phyloP scores from a whole-genome alignment of 163 green algal species.

The Scenedesmus sp. region DNA sequence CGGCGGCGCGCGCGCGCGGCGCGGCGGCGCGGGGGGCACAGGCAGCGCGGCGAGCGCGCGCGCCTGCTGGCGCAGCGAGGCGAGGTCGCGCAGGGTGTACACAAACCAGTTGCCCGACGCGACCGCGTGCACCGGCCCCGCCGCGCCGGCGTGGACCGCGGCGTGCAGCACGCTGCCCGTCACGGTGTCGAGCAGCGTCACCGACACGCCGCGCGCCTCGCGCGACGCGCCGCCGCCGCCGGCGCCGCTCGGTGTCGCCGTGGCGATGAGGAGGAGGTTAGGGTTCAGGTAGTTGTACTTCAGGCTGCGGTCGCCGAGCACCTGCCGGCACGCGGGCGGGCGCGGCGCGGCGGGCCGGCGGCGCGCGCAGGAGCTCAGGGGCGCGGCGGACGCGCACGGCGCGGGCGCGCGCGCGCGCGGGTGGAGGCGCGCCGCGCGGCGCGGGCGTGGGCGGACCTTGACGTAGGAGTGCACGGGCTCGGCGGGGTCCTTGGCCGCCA shows the following conservation, averaged over 20 bases:
- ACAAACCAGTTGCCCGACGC: constrained; percentile 88
- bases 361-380: too few relatives aligned
- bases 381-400: too few relatives aligned
- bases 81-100: constrained; percentile 83
- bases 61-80: constrained; percentile 46
- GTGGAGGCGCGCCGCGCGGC: neutral
- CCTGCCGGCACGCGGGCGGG: constrained; percentile 53
- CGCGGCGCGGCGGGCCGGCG: too few relatives aligned
- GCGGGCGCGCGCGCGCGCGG: too few relatives aligned
- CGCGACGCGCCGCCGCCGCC: neutral
- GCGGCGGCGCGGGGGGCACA: too few relatives aligned
- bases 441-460: constrained; percentile 61
- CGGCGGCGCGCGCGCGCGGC: too few relatives aligned
- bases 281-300: constrained; percentile 96
- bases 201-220: constrained; percentile 51
- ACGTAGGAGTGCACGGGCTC: constrained; percentile 76
- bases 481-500: constrained; percentile 48
- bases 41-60: neutral
- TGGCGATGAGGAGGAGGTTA: constrained; percentile 89
- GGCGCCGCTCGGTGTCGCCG: constrained; percentile 31
- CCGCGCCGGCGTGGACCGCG: constrained; percentile 67
- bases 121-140: constrained; percentile 80
- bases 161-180: constrained; percentile 82
- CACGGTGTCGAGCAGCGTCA: constrained; percentile 85
- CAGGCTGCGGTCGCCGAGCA: constrained; percentile 85